Percentiles rank a stretch among this genome's conserved stretches.
Evolutionary conservation across 495 filamentous ascomycete genomes (phyloP).

Genomic region (Penicillium flavigenum): DNA sequence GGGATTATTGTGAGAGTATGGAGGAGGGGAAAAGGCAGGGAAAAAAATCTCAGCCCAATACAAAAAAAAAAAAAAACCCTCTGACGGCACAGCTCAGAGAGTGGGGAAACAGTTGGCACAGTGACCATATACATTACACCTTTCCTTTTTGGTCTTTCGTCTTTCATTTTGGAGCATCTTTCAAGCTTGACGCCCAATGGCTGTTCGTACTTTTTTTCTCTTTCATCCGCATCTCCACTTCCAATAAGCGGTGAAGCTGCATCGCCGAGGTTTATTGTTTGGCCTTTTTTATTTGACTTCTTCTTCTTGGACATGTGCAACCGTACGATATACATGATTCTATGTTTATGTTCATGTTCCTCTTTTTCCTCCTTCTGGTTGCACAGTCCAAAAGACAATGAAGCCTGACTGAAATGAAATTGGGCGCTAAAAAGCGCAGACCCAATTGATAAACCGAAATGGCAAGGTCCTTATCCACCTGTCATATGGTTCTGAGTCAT

Average conservation of each 20-base stretch:
- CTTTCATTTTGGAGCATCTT: too few species aligned
- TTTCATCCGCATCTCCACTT: background rate
- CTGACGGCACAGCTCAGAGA: conserved; percentile 5
- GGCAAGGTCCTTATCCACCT: conserved; percentile 10
- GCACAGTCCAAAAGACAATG: background rate
- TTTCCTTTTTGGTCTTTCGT: background rate
- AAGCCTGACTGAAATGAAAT: background rate
- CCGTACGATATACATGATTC: background rate
- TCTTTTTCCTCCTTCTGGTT: background rate
- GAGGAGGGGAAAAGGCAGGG: conserved; percentile 1
- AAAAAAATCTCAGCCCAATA: conserved; percentile 6
- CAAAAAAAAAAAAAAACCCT: background rate
- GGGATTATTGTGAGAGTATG: conserved; percentile 9
- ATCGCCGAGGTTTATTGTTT: background rate
- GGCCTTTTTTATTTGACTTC: background rate
- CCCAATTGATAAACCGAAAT: conserved; percentile 4
- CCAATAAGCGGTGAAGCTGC: background rate
- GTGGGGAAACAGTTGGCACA: conserved; percentile 14
- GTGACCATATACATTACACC: conserved; percentile 7
- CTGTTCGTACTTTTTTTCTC: background rate
- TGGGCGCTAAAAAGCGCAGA: conserved; percentile 5
- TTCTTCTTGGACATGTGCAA: background rate
- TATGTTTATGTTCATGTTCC: background rate
- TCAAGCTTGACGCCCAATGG: background rate
- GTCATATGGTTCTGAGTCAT: conserved; percentile 12